Base-by-base conservation (phyloP, 1,284 basidiomycete species). In the Xerocomus amazonicus region DNA sequence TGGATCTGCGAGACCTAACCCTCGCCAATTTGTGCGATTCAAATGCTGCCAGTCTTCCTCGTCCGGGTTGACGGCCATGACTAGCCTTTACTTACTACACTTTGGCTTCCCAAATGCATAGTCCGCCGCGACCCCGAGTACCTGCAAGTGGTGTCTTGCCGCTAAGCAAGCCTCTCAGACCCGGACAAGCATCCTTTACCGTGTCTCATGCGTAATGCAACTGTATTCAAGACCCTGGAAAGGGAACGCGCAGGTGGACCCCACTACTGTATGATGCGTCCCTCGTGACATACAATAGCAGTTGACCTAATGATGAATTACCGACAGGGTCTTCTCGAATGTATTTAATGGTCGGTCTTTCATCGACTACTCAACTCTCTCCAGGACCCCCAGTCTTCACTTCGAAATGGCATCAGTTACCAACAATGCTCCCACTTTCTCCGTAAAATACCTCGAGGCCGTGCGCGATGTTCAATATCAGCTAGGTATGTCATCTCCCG, bases 1-100 rank as follows among this genome's bases (percentile, higher is more conserved):
- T 0, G 88, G 84, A 68, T 92, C 90, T 31, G 82, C 81, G 6
- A 91, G 70, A 10, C 84, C 83, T 36, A 90, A 64, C 3, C 88
- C 89, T 34, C 76, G 77, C 87, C 86, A 91, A 45, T 77, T 76
- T 26, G 75, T 71, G 43, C 69, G 73, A 56, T 75, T 76, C 45
- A 79, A 57, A 46, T 79, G 74, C 49, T 81, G 80, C 86, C 87
- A 89, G 39, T 80, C 80, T 43, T 72, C 69, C 44, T 72, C 69
- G 28, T 72, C 73, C 10, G 40, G 23, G 14, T 49, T 48, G 28
- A 51, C 44, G 31, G 19, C 43, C 60, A 62, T 62, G 33, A 16
- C 35, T 27, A 35, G 26, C n/a, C 8, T 28, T 16, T 16, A 38
- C 36, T 23, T 23, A 23, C n/a, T n/a, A n/a, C n/a, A n/a, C 19